Evolutionary conservation across 2,329 filamentous ascomycete species (phyloP), one percentile per base, ranked within the genome.

Genomic region (Lasiodiplodia sp.): DNA sequence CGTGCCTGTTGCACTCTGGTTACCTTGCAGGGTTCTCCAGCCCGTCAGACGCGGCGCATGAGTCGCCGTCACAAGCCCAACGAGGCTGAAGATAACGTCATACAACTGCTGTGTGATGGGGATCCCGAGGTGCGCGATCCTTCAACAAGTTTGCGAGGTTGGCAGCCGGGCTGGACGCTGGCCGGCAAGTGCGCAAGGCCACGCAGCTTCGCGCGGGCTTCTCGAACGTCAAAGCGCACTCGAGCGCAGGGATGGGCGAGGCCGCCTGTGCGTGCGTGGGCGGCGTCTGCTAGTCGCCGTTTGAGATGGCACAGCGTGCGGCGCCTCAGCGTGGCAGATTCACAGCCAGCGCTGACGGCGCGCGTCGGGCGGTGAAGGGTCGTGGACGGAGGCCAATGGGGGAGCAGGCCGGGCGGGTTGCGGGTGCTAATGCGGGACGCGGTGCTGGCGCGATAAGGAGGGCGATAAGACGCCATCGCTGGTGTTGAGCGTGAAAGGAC

Each of bases 81-180:
- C 58, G 58, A 63, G 58, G 58, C 58, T 64, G 44, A 57, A 38
- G 60, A 64, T 64, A 64, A 52, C 47, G 60, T 64, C 60, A 64
- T 64, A 64, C n/a, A 31, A 37, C 40, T 51, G 16, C 11, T 34
- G 58, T 14, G 40, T 51, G 40, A 62, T 49, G 57, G 12, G 57
- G 38, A 34, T 62, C 40, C 57, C 37, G 21, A 37, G 21, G 55
- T 21, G 14, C 28, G 23, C 40, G 58, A n/a, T 49, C 16, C 21
- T 21, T 40, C 56, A 21, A 31, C 37, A 10, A 14, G 52, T 11
- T 11, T 18, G 55, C 34, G 34, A 18, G 52, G 49, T 11, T 18
- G 25, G 28, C 25, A 34, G 4, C n/a, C 18, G 28, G 53, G 12
- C 10, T 34, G 56, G 56, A 58, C 56, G 11, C 56, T 25, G 56